Conservation (phyloP, 495 filamentous ascomycete genomes). For the Sporormia fimetaria region DNA sequence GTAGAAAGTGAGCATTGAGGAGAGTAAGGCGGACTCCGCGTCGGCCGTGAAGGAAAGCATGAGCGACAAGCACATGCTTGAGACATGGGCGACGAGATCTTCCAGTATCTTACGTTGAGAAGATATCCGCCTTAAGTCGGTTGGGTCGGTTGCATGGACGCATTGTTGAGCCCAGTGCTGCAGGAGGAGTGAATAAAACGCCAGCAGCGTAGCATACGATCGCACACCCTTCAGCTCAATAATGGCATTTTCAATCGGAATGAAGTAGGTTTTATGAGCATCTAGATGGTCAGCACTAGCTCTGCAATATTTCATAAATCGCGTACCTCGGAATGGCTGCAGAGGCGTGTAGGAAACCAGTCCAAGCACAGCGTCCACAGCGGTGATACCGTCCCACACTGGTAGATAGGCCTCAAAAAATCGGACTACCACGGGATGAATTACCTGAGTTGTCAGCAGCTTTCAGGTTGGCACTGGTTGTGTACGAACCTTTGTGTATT, state of each 20-base stretch:
- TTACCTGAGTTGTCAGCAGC: constrained; percentile 31
- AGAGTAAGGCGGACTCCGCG: constrained; percentile 30
- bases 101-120: constrained; percentile 28
- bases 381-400: constrained; percentile 57
- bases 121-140: constrained; percentile 2
- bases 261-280: constrained; percentile 39
- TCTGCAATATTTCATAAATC: not conserved
- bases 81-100: constrained; percentile 45
- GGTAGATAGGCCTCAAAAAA: constrained; percentile 53
- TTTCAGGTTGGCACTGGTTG: constrained; percentile 42
- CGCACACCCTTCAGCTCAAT: constrained; percentile 37
- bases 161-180: constrained; percentile 49
- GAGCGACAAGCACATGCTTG: constrained; percentile 50
- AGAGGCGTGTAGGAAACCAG: constrained; percentile 55
- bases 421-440: constrained; percentile 45
- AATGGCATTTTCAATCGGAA: constrained; percentile 47
- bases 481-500: constrained; percentile 39
- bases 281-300: constrained; percentile 35
- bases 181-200: constrained; percentile 62
- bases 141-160: constrained; percentile 20
- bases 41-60: constrained; percentile 38
- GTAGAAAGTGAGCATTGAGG: constrained; percentile 60
- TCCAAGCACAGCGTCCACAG: constrained; percentile 49
- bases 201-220: constrained; percentile 46
- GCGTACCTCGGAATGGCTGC: constrained; percentile 44